Evolutionary conservation across 2,329 filamentous ascomycete species (phyloP).

Genomic region (Paraphoma sp.): DNA sequence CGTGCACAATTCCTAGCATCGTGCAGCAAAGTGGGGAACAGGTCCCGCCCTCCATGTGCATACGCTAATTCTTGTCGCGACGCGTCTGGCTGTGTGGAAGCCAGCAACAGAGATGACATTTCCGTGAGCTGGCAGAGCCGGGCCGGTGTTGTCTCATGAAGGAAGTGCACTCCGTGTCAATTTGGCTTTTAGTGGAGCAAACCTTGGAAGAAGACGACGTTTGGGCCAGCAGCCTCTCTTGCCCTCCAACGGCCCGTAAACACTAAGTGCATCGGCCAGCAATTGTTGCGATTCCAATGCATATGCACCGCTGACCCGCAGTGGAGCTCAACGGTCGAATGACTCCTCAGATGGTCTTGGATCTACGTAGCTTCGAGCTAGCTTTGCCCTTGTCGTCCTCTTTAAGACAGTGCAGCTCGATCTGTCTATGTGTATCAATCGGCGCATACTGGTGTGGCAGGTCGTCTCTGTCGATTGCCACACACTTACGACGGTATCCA

Average conservation of each 20-base stretch:
- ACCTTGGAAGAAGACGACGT: too few relatives aligned
- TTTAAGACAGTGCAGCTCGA: neutral
- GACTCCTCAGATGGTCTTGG: neutral
- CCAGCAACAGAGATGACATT: neutral
- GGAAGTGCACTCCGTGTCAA: too few relatives aligned
- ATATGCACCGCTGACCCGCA: neutral
- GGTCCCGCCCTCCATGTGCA: slow-evolving; percentile 1
- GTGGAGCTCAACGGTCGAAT: too few relatives aligned
- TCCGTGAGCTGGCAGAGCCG: neutral
- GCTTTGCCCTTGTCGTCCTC: neutral
- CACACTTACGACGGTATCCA: neutral
- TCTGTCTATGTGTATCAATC: neutral
- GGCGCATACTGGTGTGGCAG: neutral
- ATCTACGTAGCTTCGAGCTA: neutral
- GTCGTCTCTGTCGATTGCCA: neutral
- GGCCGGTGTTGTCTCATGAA: too few relatives aligned
- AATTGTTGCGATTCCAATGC: neutral
- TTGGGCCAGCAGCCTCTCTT: neutral
- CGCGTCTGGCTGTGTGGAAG: neutral
- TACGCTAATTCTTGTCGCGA: neutral
- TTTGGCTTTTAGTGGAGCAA: too few relatives aligned
- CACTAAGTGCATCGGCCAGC: neutral
- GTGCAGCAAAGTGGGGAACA: slow-evolving; percentile 11
- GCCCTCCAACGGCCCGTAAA: neutral
- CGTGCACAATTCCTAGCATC: slow-evolving; percentile 8